These are phyloP conservation scores for Pseudoscleropodium purum DNA, from an alignment of 225 moss, liverwort and hornwort species.

Conservation along the genomic window DNA sequence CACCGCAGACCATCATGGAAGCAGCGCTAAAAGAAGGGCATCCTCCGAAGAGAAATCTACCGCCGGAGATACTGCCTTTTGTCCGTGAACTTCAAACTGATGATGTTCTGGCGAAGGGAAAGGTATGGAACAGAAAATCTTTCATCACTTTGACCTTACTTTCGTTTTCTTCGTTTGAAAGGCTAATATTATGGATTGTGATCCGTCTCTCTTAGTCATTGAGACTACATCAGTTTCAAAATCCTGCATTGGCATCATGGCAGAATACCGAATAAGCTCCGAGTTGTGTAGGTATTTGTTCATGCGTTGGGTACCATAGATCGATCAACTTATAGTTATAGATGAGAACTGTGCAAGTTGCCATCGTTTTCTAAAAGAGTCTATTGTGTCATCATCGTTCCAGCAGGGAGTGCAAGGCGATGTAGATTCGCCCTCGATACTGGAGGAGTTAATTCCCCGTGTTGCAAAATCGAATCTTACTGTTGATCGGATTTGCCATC, in stretches of 20 bases:
- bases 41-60: not conserved
- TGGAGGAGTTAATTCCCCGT: not conserved
- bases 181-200: not conserved
- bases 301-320: not conserved
- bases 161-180: not conserved
- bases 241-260: not conserved
- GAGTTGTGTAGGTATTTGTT: not conserved
- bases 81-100: not conserved
- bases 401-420: not conserved
- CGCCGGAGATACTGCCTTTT: not conserved
- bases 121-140: not conserved
- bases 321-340: not conserved
- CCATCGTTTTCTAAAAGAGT: not conserved
- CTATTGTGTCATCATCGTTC: not conserved
- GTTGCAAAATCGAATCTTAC: not conserved
- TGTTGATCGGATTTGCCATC: not conserved
- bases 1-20: not conserved
- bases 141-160: not conserved
- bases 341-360: not conserved
- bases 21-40: not conserved
- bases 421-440: not conserved
- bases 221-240: not conserved
- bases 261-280: not conserved
- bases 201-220: not conserved
- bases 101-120: not conserved